These are phyloP conservation scores for Eimeria zaria DNA, from an alignment of 169 alveolate species.

Conservation along the genomic window DNA sequence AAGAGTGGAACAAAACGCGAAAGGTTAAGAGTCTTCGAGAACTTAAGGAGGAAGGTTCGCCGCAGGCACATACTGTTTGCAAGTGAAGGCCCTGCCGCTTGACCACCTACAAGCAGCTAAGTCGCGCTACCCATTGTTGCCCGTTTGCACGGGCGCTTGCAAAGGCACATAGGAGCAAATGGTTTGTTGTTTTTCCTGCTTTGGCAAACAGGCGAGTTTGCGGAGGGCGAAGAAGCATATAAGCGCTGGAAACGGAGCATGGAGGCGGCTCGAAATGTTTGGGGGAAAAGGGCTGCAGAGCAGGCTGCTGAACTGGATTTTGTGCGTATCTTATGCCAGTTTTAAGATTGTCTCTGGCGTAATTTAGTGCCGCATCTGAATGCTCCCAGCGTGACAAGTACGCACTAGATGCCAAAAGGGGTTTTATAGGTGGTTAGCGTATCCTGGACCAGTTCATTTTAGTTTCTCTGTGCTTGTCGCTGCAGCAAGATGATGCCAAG, in stretches of 20 bases:
- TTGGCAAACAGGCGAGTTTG: constrained; percentile 71
- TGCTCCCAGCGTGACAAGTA: not conserved
- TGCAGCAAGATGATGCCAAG: constrained; percentile 73
- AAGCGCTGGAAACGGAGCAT: constrained; percentile 79
- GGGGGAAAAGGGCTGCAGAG: constrained; percentile 84
- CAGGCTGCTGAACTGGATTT: constrained; percentile 72
- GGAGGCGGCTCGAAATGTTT: constrained; percentile 70
- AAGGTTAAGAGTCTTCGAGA: constrained; percentile 71
- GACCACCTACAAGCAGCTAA: not conserved
- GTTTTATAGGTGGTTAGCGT: not conserved
- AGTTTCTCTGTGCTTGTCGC: not conserved
- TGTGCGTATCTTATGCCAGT: not conserved
- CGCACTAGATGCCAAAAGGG: not conserved
- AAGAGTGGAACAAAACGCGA: constrained; percentile 78
- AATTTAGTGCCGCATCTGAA: not conserved
- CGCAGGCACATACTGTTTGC: not conserved
- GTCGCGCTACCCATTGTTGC: not conserved
- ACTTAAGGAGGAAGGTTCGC: constrained; percentile 69
- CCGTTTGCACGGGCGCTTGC: not conserved
- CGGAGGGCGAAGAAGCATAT: constrained; percentile 77
- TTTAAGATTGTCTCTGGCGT: not conserved
- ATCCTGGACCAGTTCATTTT: not conserved
- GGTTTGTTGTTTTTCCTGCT: not conserved
- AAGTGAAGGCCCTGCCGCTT: not conserved
- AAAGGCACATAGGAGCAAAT: not conserved